phyloP scores from a whole-genome alignment of 1,284 basidiomycete species.

The Crucibulum cyathiforme region DNA sequence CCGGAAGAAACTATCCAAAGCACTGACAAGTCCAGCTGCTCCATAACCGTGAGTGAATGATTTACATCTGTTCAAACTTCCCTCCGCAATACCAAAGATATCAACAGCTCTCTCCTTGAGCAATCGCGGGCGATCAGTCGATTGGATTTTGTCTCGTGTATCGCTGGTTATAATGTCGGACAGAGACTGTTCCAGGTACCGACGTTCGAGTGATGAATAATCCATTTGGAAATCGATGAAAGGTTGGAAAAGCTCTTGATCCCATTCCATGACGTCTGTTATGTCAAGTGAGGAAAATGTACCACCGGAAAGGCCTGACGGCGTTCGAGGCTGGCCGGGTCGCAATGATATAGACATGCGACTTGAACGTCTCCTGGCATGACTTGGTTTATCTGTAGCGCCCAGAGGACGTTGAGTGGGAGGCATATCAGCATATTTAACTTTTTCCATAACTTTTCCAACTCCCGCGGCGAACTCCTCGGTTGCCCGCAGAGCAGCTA shows the following conservation, averaged over 20 bases:
- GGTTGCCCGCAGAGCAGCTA: constrained; percentile 72
- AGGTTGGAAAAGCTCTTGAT: constrained; percentile 88
- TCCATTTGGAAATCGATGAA: constrained; percentile 89
- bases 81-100: constrained; percentile 79
- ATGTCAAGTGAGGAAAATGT: constrained; percentile 29
- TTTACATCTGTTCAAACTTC: constrained; percentile 75
- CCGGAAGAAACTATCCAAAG: constrained; percentile 74
- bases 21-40: constrained; percentile 70
- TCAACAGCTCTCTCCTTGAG: constrained; percentile 76
- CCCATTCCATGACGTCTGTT: constrained; percentile 73
- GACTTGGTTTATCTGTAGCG: constrained; percentile 27
- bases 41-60: constrained; percentile 91
- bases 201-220: constrained; percentile 78
- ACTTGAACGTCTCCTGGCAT: constrained; percentile 58
- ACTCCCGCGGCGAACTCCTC: constrained; percentile 80
- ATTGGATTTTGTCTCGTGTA: constrained; percentile 40
- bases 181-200: constrained; percentile 67
- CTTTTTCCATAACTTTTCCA: constrained; percentile 79
- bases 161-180: constrained; percentile 48
- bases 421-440: constrained; percentile 52
- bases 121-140: constrained; percentile 64
- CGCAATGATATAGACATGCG: constrained; percentile 79
- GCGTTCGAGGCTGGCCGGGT: constrained; percentile 46
- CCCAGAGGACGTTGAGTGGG: constrained; percentile 30
- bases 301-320: constrained; percentile 20